phyloP scores from a whole-genome alignment of 2,329 filamentous ascomycete genomes.

The Trichophyton mentagrophytes region DNA sequence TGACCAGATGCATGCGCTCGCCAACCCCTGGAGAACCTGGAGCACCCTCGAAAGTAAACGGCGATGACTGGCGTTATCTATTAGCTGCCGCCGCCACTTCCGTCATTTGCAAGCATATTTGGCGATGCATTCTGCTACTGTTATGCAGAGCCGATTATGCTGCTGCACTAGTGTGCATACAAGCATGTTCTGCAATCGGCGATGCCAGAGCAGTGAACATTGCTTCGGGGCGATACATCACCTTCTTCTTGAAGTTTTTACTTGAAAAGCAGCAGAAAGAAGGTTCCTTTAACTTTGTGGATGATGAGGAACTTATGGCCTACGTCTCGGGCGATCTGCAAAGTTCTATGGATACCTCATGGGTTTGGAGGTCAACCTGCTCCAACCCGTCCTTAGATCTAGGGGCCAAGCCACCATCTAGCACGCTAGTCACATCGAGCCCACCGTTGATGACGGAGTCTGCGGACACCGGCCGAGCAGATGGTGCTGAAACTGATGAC shows the following conservation, averaged over 20 bases:
- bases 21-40: conserved; percentile 19
- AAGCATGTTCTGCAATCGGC: conserved; percentile 57
- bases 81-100: conserved; percentile 58
- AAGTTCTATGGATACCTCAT: conserved; percentile 60
- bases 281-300: conserved; percentile 34
- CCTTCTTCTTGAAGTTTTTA: conserved; percentile 64
- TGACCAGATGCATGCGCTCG: conserved; percentile 51
- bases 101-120: conserved; percentile 69
- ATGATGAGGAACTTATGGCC: conserved; percentile 76
- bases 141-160: conserved; percentile 62
- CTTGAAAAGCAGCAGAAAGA: conserved; percentile 41
- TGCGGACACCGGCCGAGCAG: conserved; percentile 43
- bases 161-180: conserved; percentile 58
- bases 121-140: conserved; percentile 72
- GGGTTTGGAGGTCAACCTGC: conserved; percentile 56
- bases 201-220: conserved; percentile 58
- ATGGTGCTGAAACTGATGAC: conserved; percentile 20
- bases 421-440: conserved; percentile 6
- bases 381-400: not conserved
- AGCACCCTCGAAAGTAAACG: conserved; percentile 25
- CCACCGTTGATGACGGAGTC: conserved; percentile 10
- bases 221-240: conserved; percentile 67
- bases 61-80: conserved; percentile 40
- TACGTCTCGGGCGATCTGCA: conserved; percentile 83
- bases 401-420: not conserved